A percentile compares a stretch with the other conserved stretches of the same genome.
Conservation (phyloP, 139 green algal species). For the Eudorina sp. region DNA sequence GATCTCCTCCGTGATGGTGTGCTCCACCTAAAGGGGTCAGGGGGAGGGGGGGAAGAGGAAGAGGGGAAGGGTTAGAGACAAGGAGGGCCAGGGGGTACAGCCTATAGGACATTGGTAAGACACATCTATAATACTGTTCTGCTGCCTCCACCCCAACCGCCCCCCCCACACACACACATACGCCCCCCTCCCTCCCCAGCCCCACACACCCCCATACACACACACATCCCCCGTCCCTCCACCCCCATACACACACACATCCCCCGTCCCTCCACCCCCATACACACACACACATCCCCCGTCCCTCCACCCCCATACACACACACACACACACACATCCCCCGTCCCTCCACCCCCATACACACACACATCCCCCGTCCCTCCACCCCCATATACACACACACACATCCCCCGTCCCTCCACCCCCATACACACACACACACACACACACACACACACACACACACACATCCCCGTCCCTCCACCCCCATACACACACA, state of each 20-base stretch:
- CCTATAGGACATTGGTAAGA: background rate
- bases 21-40: slow-evolving; percentile 91
- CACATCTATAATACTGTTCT: background rate
- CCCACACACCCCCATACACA: background rate
- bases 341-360: background rate
- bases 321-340: too few species aligned
- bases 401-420: too few species aligned
- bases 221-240: background rate
- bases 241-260: background rate
- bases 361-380: background rate
- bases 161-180: background rate
- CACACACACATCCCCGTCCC: background rate
- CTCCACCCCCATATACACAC: background rate
- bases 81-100: background rate
- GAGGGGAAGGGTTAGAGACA: background rate
- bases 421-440: background rate
- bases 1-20: slow-evolving; percentile 98
- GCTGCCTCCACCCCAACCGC: background rate
- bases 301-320: background rate
- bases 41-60: background rate
- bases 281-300: background rate
- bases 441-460: background rate
- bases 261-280: background rate
- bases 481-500: background rate
- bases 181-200: background rate